Conservation (phyloP, 805 yeast species). For the Jamesozyma piceae region DNA sequence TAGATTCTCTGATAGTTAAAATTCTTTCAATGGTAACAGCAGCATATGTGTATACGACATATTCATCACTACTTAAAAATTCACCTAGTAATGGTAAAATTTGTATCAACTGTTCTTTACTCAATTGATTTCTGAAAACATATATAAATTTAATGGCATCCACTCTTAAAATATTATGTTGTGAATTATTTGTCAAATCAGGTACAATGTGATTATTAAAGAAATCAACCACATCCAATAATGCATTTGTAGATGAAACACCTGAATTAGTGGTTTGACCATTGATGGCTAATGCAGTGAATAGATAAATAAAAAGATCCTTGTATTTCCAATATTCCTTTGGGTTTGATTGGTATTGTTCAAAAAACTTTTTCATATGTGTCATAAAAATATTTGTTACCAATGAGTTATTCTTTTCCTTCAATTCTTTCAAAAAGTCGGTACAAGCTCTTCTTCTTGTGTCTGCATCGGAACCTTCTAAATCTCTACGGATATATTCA, state of each 20-base stretch:
- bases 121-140: constrained; percentile 85
- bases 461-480: constrained; percentile 91
- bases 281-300: constrained; percentile 83
- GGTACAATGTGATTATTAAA: constrained; percentile 74
- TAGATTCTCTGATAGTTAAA: constrained; percentile 57
- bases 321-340: constrained; percentile 68
- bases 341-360: constrained; percentile 37
- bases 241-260: constrained; percentile 72
- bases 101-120: constrained; percentile 70
- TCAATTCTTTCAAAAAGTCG: constrained; percentile 79
- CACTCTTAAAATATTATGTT: constrained; percentile 73
- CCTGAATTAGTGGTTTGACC: constrained; percentile 83
- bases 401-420: constrained; percentile 62
- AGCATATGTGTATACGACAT: constrained; percentile 86
- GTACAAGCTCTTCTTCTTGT: constrained; percentile 90
- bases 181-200: constrained; percentile 50
- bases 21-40: constrained; percentile 89
- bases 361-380: constrained; percentile 60
- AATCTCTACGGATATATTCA: constrained; percentile 80
- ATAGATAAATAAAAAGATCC: constrained; percentile 78
- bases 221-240: constrained; percentile 80
- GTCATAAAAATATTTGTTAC: constrained; percentile 67
- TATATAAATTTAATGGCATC: constrained; percentile 90
- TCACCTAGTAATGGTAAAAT: constrained; percentile 70
- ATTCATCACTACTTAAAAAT: constrained; percentile 56